phyloP scores from a whole-genome alignment of 306 rosid genomes.

The Ormosia semicastrata region DNA sequence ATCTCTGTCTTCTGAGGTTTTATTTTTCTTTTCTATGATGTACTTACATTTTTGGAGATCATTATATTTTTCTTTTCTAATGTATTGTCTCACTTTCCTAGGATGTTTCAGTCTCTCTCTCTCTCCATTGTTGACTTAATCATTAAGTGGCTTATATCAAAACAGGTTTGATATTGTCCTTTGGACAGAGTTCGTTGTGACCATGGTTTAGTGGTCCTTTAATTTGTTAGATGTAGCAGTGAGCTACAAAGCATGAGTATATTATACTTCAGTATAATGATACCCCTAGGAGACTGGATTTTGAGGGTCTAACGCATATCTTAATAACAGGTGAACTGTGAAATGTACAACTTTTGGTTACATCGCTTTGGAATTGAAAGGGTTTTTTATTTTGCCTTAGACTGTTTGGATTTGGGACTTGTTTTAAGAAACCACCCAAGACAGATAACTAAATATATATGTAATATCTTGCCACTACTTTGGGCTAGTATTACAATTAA shows the following conservation, averaged over 20 bases:
- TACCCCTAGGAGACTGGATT: conserved; percentile 3
- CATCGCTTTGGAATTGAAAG: not conserved
- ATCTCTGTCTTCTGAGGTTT: not conserved
- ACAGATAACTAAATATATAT: not conserved
- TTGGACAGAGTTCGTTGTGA: too few relatives aligned
- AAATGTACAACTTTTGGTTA: not conserved
- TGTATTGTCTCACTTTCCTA: not conserved
- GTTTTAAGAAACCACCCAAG: not conserved
- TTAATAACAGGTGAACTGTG: not conserved
- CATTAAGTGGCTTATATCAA: too few relatives aligned
- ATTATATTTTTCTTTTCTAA: not conserved
- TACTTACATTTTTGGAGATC: not conserved
- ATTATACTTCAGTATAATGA: not conserved
- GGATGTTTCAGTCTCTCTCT: not conserved
- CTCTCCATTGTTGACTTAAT: too few relatives aligned
- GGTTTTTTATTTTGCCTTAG: conserved; percentile 40
- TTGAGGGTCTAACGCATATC: conserved; percentile 34
- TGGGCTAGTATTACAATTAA: not conserved
- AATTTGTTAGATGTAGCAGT: too few relatives aligned
- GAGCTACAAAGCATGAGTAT: not conserved
- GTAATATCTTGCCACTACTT: not conserved
- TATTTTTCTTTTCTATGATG: not conserved
- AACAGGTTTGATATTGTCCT: too few relatives aligned
- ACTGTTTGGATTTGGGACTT: not conserved
- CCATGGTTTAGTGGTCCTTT: too few relatives aligned